These are phyloP conservation scores for Solanum aculeatissimum DNA, from an alignment of 305 asterid genomes.

Conservation along the genomic window DNA sequence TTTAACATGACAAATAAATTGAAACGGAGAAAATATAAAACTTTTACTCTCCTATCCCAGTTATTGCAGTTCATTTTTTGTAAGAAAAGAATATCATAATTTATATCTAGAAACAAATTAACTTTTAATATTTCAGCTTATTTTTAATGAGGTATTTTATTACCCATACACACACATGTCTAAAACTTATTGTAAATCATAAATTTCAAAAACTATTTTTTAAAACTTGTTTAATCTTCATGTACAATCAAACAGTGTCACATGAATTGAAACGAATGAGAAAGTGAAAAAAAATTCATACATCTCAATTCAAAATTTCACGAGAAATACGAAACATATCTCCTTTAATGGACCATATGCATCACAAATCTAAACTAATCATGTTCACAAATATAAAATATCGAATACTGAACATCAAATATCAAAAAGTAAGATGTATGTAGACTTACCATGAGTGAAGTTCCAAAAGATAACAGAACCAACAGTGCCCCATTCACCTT, in stretches of 20 bases:
- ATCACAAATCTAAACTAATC: neutral
- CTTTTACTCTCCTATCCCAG: neutral
- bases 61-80: neutral
- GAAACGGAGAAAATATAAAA: too few species aligned
- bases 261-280: neutral
- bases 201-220: neutral
- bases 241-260: neutral
- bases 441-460: neutral
- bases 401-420: neutral
- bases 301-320: neutral
- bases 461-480: slow-evolving; percentile 3
- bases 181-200: neutral
- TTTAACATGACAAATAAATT: too few species aligned
- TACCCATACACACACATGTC: neutral
- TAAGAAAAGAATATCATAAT: too few species aligned
- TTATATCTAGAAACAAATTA: neutral
- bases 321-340: neutral
- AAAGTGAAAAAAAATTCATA: neutral
- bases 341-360: neutral
- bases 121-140: neutral
- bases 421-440: neutral
- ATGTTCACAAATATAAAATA: neutral
- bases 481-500: slow-evolving; percentile 5
- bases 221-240: neutral
- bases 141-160: neutral